Evolutionary conservation across 1,284 basidiomycete genomes (phyloP), one percentile per base, ranked within the genome.

Genomic region (Sanguinoderma infundibulare): DNA sequence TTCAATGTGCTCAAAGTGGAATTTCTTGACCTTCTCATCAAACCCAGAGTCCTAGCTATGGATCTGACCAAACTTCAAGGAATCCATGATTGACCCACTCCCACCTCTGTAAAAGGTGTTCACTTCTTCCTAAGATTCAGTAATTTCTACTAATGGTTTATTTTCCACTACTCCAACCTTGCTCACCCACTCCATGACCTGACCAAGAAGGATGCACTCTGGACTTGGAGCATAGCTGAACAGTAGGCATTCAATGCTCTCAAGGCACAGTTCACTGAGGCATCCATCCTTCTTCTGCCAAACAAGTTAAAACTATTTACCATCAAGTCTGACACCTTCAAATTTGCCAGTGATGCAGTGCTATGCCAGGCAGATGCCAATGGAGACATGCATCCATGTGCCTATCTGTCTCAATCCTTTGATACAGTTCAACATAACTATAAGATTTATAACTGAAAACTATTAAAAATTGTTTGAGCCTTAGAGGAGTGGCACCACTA

Each of bases 111-210:
- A 61, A 63, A 52, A 44, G 55, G 60, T 1, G n/a, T 65, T 2
- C 63, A 62, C 28, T 32, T 26, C 0, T 65, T 65, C 22, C 38
- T 62, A 12, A 57, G 60, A 1, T 60, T 65, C 0, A 70, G 32
- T 20, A 65, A 65, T 20, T 65, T 65, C 60, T 65, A 65, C 28
- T 28, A 53, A 3, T 40, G 60, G 5, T 80, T 79, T 61, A 73
- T 80, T 35, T 34, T 59, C 8, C 56, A 68, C 36, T 80, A 71
- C 63, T 67, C 75, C 0, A 57, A 62, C 6, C 70, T 75, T 10
- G 67, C 70, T 1, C 24, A 20, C 1, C 75, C 76, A 0, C 53
- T 80, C 1, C 56, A 55, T 17, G n/a, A n/a, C 2, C 59, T 70
- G 15, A 61, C 60, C 1, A 49, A 58, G 5, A 61, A 69, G 22